Percentiles rank a stretch among this genome's conserved stretches.
Evolutionary conservation across 441 rosid genomes (phyloP).

Genomic region (Pelargonium australe): DNA sequence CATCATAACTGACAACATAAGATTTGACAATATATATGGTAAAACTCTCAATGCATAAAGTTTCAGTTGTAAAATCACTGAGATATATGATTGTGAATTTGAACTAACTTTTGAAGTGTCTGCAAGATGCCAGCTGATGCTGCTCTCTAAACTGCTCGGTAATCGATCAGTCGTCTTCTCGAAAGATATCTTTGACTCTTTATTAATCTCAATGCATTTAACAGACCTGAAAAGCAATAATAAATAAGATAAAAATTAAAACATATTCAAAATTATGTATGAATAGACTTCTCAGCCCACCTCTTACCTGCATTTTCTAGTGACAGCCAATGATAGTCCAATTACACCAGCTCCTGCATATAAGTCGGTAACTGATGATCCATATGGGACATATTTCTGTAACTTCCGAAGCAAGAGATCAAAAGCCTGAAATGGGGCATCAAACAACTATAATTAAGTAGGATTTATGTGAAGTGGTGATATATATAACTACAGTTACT

Average conservation of each 20-base stretch:
- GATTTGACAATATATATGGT: too few species aligned
- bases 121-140: conserved; percentile 89
- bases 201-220: conserved; percentile 85
- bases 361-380: conserved; percentile 85
- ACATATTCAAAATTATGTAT: not conserved
- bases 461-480: too few species aligned
- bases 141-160: conserved; percentile 54
- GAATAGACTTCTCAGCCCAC: not conserved
- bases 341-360: conserved; percentile 97
- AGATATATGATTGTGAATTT: conserved; percentile 8
- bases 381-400: conserved; percentile 73
- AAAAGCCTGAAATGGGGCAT: conserved; percentile 60
- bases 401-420: conserved; percentile 71
- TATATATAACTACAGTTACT: not conserved
- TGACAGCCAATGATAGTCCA: conserved; percentile 79
- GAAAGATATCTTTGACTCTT: conserved; percentile 78
- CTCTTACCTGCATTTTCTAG: conserved; percentile 82
- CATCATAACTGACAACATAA: not conserved
- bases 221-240: conserved; percentile 51
- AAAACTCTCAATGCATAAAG: not conserved
- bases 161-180: conserved; percentile 76
- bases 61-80: not conserved
- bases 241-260: conserved; percentile 10
- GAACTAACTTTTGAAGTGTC: conserved; percentile 59
- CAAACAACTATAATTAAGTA: conserved; percentile 6